A percentile compares a stretch with the other conserved stretches of the same genome.
Conservation (phyloP, 2,329 filamentous ascomycete genomes). For the Zymoseptoria passerinii region DNA sequence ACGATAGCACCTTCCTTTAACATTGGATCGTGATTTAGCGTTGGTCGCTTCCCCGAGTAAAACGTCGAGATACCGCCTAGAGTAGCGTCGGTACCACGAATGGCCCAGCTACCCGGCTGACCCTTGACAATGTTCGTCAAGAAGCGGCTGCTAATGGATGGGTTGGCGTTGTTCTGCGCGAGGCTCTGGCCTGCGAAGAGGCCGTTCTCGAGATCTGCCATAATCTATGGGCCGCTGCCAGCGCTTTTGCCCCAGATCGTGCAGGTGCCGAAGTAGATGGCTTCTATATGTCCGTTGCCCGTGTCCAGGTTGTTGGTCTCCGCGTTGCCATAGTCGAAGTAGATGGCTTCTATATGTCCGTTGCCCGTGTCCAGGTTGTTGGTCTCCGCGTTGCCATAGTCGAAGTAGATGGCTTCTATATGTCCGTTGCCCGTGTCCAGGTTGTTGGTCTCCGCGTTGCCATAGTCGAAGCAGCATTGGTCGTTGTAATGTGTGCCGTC, state of each 20-base stretch:
- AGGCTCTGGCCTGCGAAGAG: slow-evolving; percentile 50
- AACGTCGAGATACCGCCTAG: slow-evolving; percentile 50
- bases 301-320: slow-evolving; percentile 37
- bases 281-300: slow-evolving; percentile 60
- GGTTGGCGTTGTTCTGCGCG: slow-evolving; percentile 44
- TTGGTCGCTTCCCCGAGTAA: slow-evolving; percentile 51
- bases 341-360: slow-evolving; percentile 61
- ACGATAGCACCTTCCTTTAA: slow-evolving; percentile 57
- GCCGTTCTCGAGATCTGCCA: slow-evolving; percentile 61
- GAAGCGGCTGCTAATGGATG: slow-evolving; percentile 48
- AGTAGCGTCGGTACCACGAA: slow-evolving; percentile 50
- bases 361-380: slow-evolving; percentile 43
- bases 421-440: slow-evolving; percentile 50
- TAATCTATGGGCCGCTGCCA: slow-evolving; percentile 57
- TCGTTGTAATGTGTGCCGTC: slow-evolving; percentile 54
- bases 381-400: slow-evolving; percentile 36
- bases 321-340: slow-evolving; percentile 36
- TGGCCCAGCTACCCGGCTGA: slow-evolving; percentile 47
- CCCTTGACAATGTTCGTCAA: slow-evolving; percentile 52
- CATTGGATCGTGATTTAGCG: slow-evolving; percentile 52
- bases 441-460: slow-evolving; percentile 36
- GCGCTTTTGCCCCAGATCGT: slow-evolving; percentile 49
- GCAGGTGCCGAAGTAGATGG: slow-evolving; percentile 55
- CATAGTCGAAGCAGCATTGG: slow-evolving; percentile 42
- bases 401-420: slow-evolving; percentile 55